Evolutionary conservation across 1,139 yeast species (phyloP).

Genomic region (Lodderomyces orthopsilosis): DNA sequence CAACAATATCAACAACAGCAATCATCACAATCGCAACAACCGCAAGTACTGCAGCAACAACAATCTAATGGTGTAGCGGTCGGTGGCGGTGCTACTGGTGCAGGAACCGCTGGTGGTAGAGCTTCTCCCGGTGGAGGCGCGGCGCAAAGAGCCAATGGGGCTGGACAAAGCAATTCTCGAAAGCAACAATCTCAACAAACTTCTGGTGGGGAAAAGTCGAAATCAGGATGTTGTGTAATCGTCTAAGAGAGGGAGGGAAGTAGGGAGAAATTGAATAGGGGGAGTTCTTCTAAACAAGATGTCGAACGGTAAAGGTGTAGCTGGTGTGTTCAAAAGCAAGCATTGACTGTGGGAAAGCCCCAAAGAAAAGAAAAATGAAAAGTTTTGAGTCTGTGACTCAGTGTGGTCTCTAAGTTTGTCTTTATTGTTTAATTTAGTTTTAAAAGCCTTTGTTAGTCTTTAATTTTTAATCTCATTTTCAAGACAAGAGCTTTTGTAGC

Average conservation of each 20-base stretch:
- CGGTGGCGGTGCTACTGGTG: background rate
- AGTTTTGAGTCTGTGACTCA: constrained; percentile 1
- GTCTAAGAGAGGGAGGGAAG: constrained; percentile 20
- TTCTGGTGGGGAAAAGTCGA: constrained; percentile 30
- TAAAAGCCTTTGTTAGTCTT: background rate
- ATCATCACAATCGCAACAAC: constrained; percentile 3
- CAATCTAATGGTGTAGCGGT: constrained; percentile 2
- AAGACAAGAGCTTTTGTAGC: too few species aligned
- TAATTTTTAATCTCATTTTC: too few species aligned
- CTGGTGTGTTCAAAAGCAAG: background rate
- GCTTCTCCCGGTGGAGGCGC: constrained; percentile 3
- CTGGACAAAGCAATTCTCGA: constrained; percentile 7
- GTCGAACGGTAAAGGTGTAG: too few species aligned
- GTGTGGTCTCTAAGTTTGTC: background rate
- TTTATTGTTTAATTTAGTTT: background rate
- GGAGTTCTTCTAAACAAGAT: too few species aligned
- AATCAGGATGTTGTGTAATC: constrained; percentile 47
- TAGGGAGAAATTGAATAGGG: background rate
- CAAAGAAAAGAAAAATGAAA: background rate
- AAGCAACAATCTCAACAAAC: constrained; percentile 17
- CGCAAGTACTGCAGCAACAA: constrained; percentile 10
- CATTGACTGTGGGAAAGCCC: background rate
- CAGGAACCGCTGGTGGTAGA: background rate
- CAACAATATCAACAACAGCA: constrained; percentile 7
- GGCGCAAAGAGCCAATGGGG: constrained; percentile 6